Conservation (phyloP, 2,329 filamentous ascomycete genomes). For the Alternaria novae-zelandiae region DNA sequence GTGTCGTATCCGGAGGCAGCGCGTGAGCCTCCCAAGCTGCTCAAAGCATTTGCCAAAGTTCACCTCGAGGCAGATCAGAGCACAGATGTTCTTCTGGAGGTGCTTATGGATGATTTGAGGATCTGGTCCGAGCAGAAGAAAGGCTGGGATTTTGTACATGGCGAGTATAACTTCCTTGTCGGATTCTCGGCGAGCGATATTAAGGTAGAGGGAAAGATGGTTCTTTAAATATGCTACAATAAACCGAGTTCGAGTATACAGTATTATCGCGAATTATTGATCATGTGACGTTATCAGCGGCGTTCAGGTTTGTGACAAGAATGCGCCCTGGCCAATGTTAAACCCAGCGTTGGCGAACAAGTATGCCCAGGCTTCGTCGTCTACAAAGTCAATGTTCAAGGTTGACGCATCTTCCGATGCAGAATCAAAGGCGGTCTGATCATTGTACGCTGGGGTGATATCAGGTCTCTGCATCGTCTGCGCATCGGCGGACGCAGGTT, state of each 20-base stretch:
- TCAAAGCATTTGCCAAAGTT: neutral
- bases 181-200: neutral
- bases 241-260: neutral
- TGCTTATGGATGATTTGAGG: constrained; percentile 2
- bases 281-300: neutral
- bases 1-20: neutral
- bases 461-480: neutral
- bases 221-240: neutral
- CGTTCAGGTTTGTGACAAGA: neutral
- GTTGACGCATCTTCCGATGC: neutral
- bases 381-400: neutral
- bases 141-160: constrained; percentile 3
- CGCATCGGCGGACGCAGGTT: neutral
- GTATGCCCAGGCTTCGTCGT: neutral
- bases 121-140: constrained; percentile 6
- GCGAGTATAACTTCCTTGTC: constrained; percentile 3
- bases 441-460: neutral
- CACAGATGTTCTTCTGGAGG: neutral
- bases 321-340: constrained; percentile 1
- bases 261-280: neutral
- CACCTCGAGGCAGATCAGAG: neutral
- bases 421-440: neutral
- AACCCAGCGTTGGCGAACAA: constrained; percentile 6
- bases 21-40: neutral
- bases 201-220: neutral